Percentiles rank a stretch among this genome's conserved stretches.
phyloP scores from a whole-genome alignment of 176 grass and related monocot genomes.

The Echinochloa phyllopogon region DNA sequence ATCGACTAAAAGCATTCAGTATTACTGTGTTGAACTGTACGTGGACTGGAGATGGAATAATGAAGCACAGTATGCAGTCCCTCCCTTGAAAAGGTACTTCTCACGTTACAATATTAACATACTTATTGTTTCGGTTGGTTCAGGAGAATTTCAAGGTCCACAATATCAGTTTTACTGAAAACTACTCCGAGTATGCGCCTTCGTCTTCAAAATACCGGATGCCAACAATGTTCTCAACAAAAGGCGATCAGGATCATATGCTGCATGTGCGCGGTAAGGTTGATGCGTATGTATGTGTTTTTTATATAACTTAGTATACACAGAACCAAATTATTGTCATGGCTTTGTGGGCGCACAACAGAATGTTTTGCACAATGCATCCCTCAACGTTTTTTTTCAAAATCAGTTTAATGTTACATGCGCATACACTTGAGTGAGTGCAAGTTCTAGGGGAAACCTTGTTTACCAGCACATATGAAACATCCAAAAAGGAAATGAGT shows the following conservation, averaged over 20 bases:
- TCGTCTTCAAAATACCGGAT: constrained; percentile 56
- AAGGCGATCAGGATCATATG: constrained; percentile 48
- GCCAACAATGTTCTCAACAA: constrained; percentile 46
- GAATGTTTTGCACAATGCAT: background rate
- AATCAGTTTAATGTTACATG: background rate
- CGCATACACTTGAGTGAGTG: too few relatives aligned
- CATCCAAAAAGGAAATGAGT: too few relatives aligned
- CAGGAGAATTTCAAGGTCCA: constrained; percentile 53
- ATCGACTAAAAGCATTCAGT: too few relatives aligned
- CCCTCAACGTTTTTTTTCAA: background rate
- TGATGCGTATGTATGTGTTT: constrained; percentile 7
- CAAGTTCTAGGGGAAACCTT: background rate
- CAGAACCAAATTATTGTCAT: background rate
- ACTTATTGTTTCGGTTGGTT: background rate
- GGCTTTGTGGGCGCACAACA: background rate
- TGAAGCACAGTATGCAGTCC: background rate
- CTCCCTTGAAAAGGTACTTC: background rate
- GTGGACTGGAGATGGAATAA: background rate
- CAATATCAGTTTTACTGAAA: constrained; percentile 43
- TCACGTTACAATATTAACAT: background rate
- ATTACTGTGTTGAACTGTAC: background rate
- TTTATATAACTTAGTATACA: too few relatives aligned
- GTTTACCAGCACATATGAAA: background rate
- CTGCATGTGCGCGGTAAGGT: constrained; percentile 61
- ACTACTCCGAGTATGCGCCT: constrained; percentile 46